phyloP scores from a whole-genome alignment of 2,329 filamentous ascomycete genomes.

The Aspergillus sergii region DNA sequence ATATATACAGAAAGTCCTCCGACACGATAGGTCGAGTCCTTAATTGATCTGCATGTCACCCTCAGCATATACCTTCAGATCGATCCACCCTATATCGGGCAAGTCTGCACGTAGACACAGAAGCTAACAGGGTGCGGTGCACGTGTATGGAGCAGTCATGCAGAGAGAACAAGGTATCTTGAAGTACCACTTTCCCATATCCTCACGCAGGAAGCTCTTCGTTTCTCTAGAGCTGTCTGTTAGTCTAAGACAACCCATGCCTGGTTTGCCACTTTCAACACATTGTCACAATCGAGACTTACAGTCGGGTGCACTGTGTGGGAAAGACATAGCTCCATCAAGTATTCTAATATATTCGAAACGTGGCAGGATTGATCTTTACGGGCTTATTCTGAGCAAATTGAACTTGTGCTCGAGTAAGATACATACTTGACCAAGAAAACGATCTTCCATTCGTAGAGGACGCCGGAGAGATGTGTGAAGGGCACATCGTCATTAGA shows the following conservation, averaged over 20 bases:
- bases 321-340: neutral
- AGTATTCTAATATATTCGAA: neutral
- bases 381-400: neutral
- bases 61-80: neutral
- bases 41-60: neutral
- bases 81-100: neutral
- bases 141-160: neutral
- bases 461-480: neutral
- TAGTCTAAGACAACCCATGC: neutral
- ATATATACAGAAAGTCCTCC: neutral
- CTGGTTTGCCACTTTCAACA: neutral
- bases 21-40: neutral
- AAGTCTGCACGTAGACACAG: neutral
- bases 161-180: neutral
- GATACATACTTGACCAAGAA: neutral
- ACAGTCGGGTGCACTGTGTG: neutral
- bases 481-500: neutral
- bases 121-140: neutral
- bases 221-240: neutral
- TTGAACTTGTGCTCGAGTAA: neutral
- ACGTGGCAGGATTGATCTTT: neutral
- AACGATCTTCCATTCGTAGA: neutral
- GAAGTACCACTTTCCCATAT: neutral
- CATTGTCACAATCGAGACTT: neutral
- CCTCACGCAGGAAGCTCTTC: neutral